phyloP scores from a whole-genome alignment of 2,329 filamentous ascomycete species.

The Davidsoniella virescens region DNA sequence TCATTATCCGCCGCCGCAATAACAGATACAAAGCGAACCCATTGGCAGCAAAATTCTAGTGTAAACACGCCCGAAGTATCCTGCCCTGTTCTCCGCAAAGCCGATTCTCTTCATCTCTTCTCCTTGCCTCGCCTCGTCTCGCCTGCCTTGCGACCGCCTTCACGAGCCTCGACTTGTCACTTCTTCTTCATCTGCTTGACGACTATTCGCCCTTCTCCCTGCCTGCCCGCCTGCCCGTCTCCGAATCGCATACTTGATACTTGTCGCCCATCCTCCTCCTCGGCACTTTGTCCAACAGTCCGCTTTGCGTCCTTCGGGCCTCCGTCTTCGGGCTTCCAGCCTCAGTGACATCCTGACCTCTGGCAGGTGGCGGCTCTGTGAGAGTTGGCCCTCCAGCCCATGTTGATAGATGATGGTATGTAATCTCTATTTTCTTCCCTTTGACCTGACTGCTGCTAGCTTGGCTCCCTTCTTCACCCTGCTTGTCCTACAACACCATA shows the following conservation, averaged over 20 bases:
- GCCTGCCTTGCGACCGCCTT: not conserved
- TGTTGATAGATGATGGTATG: constrained; percentile 13
- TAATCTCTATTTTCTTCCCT: not conserved
- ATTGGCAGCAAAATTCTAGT: no score
- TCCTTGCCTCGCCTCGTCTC: no score
- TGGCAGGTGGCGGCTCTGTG: constrained; percentile 7
- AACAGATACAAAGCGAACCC: no score
- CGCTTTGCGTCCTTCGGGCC: not conserved
- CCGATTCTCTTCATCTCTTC: no score
- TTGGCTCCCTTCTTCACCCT: not conserved
- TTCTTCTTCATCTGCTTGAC: not conserved
- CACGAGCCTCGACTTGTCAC: not conserved
- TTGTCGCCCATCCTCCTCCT: not conserved
- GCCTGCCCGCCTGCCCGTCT: not conserved
- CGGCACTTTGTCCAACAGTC: not conserved
- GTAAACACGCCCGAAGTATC: not conserved
- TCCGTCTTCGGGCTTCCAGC: not conserved
- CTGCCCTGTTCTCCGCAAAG: not conserved
- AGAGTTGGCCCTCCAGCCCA: constrained; percentile 13
- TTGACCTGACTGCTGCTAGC: not conserved
- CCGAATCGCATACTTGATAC: not conserved
- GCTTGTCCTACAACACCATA: not conserved
- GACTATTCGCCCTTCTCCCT: not conserved
- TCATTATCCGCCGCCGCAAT: no score
- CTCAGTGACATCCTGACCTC: not conserved